Base-by-base conservation (phyloP, 208 protist genomes). In the Wallacemonas rigidus region DNA sequence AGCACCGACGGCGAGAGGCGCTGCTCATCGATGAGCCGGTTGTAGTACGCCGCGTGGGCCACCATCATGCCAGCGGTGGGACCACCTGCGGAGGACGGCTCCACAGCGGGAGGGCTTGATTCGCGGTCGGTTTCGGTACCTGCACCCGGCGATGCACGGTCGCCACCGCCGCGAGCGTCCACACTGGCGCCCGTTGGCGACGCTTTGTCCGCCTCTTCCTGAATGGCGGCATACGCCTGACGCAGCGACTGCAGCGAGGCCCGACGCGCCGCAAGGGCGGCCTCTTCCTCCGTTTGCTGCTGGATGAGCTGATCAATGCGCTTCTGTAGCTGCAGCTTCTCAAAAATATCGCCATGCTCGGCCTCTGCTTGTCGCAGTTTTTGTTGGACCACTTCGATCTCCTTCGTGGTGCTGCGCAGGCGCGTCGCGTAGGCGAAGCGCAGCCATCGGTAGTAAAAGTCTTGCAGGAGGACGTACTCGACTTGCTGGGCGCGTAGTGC, bases 251-350 rank as follows among this genome's bases (percentile, higher is more conserved):
- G 67, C 35, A 86, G 69, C 45, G 75, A 74, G 14, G 39, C 41
- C 65, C 74, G 43, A 14, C 75, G 76, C 35, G 81, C 73, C 0
- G 63, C 41, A 39, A 94, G 64, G 50, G 77, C 67, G 58, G 63
- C 58, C 57, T 82, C 78, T 58, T 90, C 87, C 3, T 75, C 54
- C 8, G 88, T 81, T 26, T 88, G 79, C 38, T 81, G 77, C 57
- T 82, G 62, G 2, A 69, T 69, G 47, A 94, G 72, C 54, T 81
- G 64, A 38, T 91, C 86, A n/a, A 96, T 64, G 58, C 84, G 85
- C 55, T 87, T 90, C 72, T 94, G 88, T 36, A 94, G 75, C 67
- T 94, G 87, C n/a, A 96, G 67, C 63, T 88, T 89, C 40, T 96
- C 91, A 64, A 96, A 94, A 14, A 93, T 83, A 65, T 94, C 91